Evolutionary conservation across 306 rosid genomes (phyloP), one percentile per base, ranked within the genome.

Genomic region (Hippophae gyantsensis): DNA sequence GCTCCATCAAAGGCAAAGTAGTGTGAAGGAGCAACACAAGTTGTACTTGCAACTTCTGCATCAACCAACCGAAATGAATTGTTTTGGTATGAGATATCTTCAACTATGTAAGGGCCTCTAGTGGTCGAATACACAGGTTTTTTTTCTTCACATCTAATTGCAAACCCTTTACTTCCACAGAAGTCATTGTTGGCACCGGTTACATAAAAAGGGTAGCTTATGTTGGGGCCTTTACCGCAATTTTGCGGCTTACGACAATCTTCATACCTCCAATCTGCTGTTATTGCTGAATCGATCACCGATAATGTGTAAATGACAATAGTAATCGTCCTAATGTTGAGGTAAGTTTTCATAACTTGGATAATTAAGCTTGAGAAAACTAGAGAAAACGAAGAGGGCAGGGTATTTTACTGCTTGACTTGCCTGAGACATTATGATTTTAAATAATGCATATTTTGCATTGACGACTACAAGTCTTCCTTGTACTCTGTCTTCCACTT

Each of bases 151-250:
- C 63, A 59, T n/a, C 1, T 6, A 6, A 59, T 59, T 10, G 18
- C 7, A 11, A 59, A 59, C 12, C 38, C 38, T 8, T 13, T 13
- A 0, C 3, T 7, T 2, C 63, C 63, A 13, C 63, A 59, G 13
- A 7, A 14, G 9, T 59, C 63, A 14, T 11, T 12, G 3, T 51
- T 51, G 42, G 32, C 42, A 10, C 14, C 42, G 2, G 44, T 9
- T 6, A 59, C 13, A 6, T 8, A 59, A 26, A 59, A 59, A 18
- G 63, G 63, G 52, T 9, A 59, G 51, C 63, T 59, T 59, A 59
- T 59, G 32, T 45, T 59, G 11, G 63, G 63, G 32, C 63, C 63
- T 5, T 7, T 43, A 23, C 63, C 63, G 63, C 63, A 59, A 52
- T 45, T 59, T 46, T 52, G 43, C 10, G 52, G 52, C 48, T 45